Evolutionary conservation across 306 rosid species (phyloP), one percentile per base, ranked within the genome.

Genomic region (Quercus rubra): DNA sequence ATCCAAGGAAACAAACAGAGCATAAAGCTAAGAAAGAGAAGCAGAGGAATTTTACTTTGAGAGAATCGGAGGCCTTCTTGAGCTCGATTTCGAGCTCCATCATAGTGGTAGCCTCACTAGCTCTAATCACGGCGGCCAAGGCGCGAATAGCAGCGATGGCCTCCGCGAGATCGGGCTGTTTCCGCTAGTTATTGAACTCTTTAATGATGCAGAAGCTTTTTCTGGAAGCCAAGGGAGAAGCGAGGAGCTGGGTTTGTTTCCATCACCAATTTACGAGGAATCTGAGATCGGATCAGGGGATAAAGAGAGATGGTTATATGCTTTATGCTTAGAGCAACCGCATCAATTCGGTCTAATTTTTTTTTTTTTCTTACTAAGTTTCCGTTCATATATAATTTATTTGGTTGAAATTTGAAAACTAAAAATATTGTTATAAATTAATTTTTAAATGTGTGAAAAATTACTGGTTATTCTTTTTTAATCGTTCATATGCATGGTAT

Each of bases 61-160:
- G 96, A 15, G 97, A 86, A 74, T 95, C 96, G 5, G 99, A 92
- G n/a, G 99, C 98, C 80, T 86, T 91, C 77, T 92, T 92, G 56
- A 95, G 98, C 87, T 92, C 96, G 70, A 90, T 90, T 83, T 90
- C 98, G 27, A 95, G 96, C 78, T 95, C 96, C 94, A 93, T 90
- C 98, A 95, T 95, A 6, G 97, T 95, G 38, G 92, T 87, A 57
- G 97, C 99, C 68, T 89, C 78, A 31, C 97, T 90, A 7, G 90
- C 78, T 76, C 93, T 80, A 51, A 92, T 95, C 55, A 92, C 94
- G 5, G 98, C 84, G 54, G 97, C 99, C 81, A 95, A 83, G 13
- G 99, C 97, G 68, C 98, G 92, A 80, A 95, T 92, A 5, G 99
- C 99, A 21, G 99, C 98, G 25, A 92, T 98, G 6, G 98, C 99